Evolutionary conservation across 768 basidiomycete genomes (phyloP).

Genomic region (Suillus plorans): DNA sequence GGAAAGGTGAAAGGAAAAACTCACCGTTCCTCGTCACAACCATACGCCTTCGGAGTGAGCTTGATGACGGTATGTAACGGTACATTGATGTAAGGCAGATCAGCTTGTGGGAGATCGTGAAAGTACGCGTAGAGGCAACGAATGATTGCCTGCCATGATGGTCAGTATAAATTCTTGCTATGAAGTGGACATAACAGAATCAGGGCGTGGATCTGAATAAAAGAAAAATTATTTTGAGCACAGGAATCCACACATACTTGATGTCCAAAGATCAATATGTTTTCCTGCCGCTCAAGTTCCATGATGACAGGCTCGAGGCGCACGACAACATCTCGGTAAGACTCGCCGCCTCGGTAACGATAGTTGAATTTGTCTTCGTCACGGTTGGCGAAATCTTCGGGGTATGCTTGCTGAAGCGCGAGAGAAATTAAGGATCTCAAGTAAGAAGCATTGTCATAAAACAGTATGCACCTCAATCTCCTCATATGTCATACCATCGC

Average conservation of each 20-base stretch:
- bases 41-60: constrained; percentile 96
- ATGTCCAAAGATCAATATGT: constrained; percentile 95
- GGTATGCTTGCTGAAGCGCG: constrained; percentile 74
- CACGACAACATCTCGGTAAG: constrained; percentile 95
- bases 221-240: neutral
- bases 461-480: constrained; percentile 83
- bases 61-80: constrained; percentile 98
- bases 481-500: constrained; percentile 99
- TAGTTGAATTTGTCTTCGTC: constrained; percentile 99
- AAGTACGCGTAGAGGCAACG: constrained; percentile 93
- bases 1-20: neutral
- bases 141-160: constrained; percentile 27
- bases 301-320: constrained; percentile 98
- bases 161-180: constrained; percentile 6
- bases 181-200: neutral
- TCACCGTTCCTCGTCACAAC: constrained; percentile 94
- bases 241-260: constrained; percentile 48
- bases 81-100: constrained; percentile 97
- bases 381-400: constrained; percentile 96
- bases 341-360: constrained; percentile 94
- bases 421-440: constrained; percentile 1
- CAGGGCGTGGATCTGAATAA: neutral
- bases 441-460: neutral
- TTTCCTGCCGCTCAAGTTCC: constrained; percentile 97
- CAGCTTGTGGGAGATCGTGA: constrained; percentile 85